A percentile compares a stretch with the other conserved stretches of the same genome.
Conservation (phyloP, 2,329 filamentous ascomycete species). For the Colletotrichum horii region DNA sequence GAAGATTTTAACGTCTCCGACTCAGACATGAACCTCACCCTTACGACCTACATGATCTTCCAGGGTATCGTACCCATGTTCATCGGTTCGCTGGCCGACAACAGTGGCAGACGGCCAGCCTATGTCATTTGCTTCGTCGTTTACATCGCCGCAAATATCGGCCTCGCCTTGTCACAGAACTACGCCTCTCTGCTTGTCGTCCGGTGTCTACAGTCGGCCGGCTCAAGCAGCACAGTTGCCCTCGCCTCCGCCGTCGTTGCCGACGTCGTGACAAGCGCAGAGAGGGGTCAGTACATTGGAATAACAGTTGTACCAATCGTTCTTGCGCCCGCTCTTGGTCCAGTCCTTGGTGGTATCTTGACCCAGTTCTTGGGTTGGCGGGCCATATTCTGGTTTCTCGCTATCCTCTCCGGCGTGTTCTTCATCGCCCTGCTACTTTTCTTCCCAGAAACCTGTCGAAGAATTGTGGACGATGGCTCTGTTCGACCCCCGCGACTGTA, state of each 20-base stretch:
- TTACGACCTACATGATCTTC: conserved; percentile 64
- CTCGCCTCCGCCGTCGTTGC: conserved; percentile 68
- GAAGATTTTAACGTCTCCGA: conserved; percentile 48
- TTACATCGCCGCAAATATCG: conserved; percentile 43
- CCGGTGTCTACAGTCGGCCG: conserved; percentile 58
- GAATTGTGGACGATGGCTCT: conserved; percentile 58
- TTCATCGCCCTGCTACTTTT: conserved; percentile 41
- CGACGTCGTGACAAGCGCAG: conserved; percentile 63
- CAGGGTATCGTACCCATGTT: conserved; percentile 63
- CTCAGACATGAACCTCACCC: conserved; percentile 52
- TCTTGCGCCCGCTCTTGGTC: conserved; percentile 47
- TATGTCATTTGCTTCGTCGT: conserved; percentile 41
- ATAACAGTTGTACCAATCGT: conserved; percentile 48
- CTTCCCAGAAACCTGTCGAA: conserved; percentile 50
- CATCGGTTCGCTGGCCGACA: conserved; percentile 50
- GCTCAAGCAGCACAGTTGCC: conserved; percentile 65
- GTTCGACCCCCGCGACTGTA: conserved; percentile 43
- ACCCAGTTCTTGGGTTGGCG: conserved; percentile 42
- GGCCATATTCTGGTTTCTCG: conserved; percentile 48
- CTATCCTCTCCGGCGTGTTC: conserved; percentile 33
- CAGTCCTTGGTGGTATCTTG: conserved; percentile 45
- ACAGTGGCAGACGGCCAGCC: conserved; percentile 40
- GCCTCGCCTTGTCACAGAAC: conserved; percentile 55
- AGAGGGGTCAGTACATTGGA: conserved; percentile 42
- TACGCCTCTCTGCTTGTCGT: conserved; percentile 60